These are phyloP conservation scores for Cucumis melo DNA, from an alignment of 306 rosid species.

Conservation along the genomic window DNA sequence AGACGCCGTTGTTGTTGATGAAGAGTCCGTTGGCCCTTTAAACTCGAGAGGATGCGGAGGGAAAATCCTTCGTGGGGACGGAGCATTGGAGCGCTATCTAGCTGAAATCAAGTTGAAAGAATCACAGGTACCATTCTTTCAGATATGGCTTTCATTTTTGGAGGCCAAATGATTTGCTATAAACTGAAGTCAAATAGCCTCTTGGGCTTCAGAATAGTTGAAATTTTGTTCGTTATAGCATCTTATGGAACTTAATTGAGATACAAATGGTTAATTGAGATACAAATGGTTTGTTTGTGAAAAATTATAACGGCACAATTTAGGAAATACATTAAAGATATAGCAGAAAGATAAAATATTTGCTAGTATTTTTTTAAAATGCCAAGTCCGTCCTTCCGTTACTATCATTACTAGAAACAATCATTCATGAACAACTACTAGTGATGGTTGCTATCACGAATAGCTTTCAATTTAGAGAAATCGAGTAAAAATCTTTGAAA, in stretches of 20 bases:
- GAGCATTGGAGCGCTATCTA: conserved; percentile 57
- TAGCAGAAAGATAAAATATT: too few relatives aligned
- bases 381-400: too few relatives aligned
- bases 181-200: not conserved
- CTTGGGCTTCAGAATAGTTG: not conserved
- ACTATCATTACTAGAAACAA: too few relatives aligned
- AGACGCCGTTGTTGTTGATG: conserved; percentile 78
- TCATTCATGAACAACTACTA: too few relatives aligned
- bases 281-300: conserved; percentile 17
- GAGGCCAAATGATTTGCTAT: not conserved
- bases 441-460: too few relatives aligned
- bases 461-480: too few relatives aligned
- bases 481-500: too few relatives aligned
- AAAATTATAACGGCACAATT: not conserved
- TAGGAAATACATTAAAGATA: too few relatives aligned
- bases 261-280: too few relatives aligned
- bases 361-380: too few relatives aligned
- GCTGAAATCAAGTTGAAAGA: conserved; percentile 32
- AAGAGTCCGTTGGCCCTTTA: conserved; percentile 56
- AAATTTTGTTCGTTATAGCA: not conserved
- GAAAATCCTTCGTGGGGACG: conserved; percentile 58
- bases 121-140: conserved; percentile 34
- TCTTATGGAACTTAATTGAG: not conserved
- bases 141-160: not conserved
- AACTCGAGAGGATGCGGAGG: conserved; percentile 61